These are phyloP conservation scores for Solanum hybrid DNA, from an alignment of 305 asterid species.

Conservation along the genomic window DNA sequence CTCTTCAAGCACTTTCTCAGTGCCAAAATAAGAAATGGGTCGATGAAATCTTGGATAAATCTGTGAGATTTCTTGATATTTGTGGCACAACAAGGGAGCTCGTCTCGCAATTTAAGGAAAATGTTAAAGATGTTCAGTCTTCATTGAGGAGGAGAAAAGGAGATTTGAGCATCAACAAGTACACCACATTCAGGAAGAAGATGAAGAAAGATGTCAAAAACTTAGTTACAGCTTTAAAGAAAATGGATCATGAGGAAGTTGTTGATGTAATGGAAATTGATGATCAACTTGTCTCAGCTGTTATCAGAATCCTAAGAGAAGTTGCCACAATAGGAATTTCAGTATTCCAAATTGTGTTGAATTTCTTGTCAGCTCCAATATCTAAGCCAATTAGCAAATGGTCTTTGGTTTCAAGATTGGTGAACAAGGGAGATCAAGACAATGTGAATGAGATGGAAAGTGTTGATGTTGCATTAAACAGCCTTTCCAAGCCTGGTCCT, in stretches of 20 bases:
- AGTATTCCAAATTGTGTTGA: conserved; percentile 12
- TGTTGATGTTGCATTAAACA: conserved; percentile 5
- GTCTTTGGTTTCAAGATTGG: conserved; percentile 26
- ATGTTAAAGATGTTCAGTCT: conserved; percentile 25
- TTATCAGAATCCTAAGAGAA: conserved; percentile 22
- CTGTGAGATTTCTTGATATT: conserved; percentile 25
- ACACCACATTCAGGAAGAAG: conserved; percentile 19
- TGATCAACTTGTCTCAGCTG: conserved; percentile 18
- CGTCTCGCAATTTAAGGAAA: conserved; percentile 18
- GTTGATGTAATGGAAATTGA: conserved; percentile 14
- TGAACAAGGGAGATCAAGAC: conserved; percentile 8
- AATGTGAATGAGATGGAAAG: conserved; percentile 11
- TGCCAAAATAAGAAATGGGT: conserved; percentile 13
- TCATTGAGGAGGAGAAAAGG: conserved; percentile 25
- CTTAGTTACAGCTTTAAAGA: conserved; percentile 12
- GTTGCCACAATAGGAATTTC: conserved; percentile 6
- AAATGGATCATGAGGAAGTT: conserved; percentile 12
- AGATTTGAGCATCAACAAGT: conserved; percentile 13
- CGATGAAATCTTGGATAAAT: conserved; percentile 22
- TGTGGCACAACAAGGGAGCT: conserved; percentile 23
- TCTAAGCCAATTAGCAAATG: conserved; percentile 17
- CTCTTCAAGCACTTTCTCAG: conserved; percentile 22
- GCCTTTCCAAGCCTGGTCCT: not conserved
- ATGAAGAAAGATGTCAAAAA: conserved; percentile 26
- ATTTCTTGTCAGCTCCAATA: conserved; percentile 14